Base-by-base conservation (phyloP, 139 green algal genomes). In the Eudorina sp. region DNA sequence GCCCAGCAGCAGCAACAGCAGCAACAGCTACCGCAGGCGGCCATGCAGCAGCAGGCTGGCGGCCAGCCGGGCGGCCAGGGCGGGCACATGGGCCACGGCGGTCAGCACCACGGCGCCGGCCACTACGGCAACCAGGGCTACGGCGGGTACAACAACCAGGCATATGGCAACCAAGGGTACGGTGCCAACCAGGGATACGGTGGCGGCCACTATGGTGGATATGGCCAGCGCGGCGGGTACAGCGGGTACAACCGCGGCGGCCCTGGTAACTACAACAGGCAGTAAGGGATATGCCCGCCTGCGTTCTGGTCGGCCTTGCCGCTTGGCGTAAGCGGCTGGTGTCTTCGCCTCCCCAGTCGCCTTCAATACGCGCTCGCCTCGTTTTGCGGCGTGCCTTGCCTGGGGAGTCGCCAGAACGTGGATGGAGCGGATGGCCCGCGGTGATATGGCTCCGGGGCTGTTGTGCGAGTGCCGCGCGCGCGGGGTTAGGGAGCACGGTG, bases 1-100 rank as follows among this genome's bases (percentile, higher is more conserved):
- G 81, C n/a, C 3, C 81, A 87, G 81, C 60, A 85, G 58, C 58
- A 73, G 55, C 77, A 70, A 51, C 53, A 70, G 53, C 76, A 84
- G 31, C 53, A 74, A 55, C 55, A 73, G 79, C 58, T 86, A 27
- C 79, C 79, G 36, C 79, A 86, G 79, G 43, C 34, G 13, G 45
- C 34, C 43, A 86, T 79, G 81, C 60, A 76, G 80, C 68, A 81
- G 34, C 83, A 88, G 83, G 43, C 64, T 31, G 62, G 62, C 29
- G 80, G 64, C 62, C 68, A 81, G 34, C 36, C 66, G 27, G 83
- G 45, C 64, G 64, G 48, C 68, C 83, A 80, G 62, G 45, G 11
- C 14, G 62, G n/a, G 11, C 82, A 81, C 48, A 81, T 72, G 68
- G 48, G 51, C 29, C 48, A 88, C 36, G 64, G 31, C 13, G n/a